Evolutionary conservation across 495 filamentous ascomycete species (phyloP).

Genomic region (Amphirosellinia nigrospora): DNA sequence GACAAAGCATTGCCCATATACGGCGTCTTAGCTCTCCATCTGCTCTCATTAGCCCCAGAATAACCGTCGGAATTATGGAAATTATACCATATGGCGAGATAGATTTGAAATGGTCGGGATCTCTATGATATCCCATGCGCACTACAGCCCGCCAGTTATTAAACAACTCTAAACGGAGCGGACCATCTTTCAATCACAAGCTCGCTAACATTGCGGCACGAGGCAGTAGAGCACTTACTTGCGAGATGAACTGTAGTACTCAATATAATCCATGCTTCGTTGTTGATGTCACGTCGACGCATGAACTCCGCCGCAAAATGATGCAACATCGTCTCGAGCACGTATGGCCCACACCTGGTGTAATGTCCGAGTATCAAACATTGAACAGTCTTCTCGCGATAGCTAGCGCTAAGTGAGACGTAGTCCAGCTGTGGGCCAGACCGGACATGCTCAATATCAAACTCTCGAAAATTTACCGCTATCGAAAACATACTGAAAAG

Average conservation of each 20-base stretch:
- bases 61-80: neutral
- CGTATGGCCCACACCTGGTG: constrained; percentile 47
- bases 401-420: constrained; percentile 34
- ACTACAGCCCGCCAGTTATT: constrained; percentile 25
- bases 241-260: constrained; percentile 45
- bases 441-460: constrained; percentile 27
- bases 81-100: constrained; percentile 42
- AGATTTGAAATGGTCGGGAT: constrained; percentile 43
- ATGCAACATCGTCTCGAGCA: constrained; percentile 48
- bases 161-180: neutral
- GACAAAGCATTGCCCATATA: constrained; percentile 50
- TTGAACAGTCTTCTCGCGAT: constrained; percentile 40
- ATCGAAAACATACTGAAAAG: constrained; percentile 40
- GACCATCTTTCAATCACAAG: neutral
- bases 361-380: constrained; percentile 49
- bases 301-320: constrained; percentile 47
- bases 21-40: constrained; percentile 51
- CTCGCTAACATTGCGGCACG: neutral
- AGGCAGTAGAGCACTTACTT: constrained; percentile 18
- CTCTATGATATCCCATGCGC: constrained; percentile 51
- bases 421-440: constrained; percentile 30
- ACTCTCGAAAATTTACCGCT: constrained; percentile 23
- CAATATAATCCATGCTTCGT: constrained; percentile 48
- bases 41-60: neutral
- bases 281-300: constrained; percentile 39